phyloP scores from a whole-genome alignment of 257 asterid genomes.

The Ehretia macrophylla region DNA sequence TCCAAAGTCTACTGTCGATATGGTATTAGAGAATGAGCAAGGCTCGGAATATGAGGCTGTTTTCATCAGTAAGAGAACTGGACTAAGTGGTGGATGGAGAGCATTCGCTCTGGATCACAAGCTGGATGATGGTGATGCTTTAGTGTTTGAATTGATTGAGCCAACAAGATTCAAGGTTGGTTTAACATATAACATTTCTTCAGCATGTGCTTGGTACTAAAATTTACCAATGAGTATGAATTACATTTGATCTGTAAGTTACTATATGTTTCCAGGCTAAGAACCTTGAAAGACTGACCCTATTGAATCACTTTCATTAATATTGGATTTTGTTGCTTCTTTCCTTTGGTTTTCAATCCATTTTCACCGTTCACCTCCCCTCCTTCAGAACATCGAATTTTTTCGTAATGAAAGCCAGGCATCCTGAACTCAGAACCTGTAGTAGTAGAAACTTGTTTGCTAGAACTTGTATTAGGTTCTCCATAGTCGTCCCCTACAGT shows the following conservation, averaged over 20 bases:
- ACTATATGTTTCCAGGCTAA: too few species aligned
- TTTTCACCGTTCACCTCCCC: too few species aligned
- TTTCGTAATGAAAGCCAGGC: too few species aligned
- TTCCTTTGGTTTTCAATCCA: too few species aligned
- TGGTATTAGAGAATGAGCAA: slow-evolving; percentile 60
- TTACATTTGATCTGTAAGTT: too few species aligned
- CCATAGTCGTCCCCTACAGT: too few species aligned
- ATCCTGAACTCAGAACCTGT: too few species aligned
- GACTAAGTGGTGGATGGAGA: slow-evolving; percentile 97
- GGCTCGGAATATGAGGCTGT: slow-evolving; percentile 54
- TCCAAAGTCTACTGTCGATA: slow-evolving; percentile 48
- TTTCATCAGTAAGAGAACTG: slow-evolving; percentile 62
- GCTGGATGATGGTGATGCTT: slow-evolving; percentile 86
- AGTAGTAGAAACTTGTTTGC: too few species aligned
- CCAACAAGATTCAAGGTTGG: slow-evolving; percentile 77
- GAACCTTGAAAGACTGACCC: too few species aligned
- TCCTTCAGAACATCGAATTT: too few species aligned
- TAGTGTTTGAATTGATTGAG: slow-evolving; percentile 66
- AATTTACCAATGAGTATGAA: not conserved
- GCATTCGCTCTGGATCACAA: slow-evolving; percentile 84
- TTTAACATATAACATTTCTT: slow-evolving; percentile 5
- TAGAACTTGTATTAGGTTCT: too few species aligned
- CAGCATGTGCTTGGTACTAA: not conserved
- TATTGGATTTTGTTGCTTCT: too few species aligned
- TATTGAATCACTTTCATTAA: not conserved